Percentiles rank a stretch among this genome's conserved stretches.
phyloP scores from a whole-genome alignment of 176 grass and related monocot species.

The Bolboschoenus planiculmis region DNA sequence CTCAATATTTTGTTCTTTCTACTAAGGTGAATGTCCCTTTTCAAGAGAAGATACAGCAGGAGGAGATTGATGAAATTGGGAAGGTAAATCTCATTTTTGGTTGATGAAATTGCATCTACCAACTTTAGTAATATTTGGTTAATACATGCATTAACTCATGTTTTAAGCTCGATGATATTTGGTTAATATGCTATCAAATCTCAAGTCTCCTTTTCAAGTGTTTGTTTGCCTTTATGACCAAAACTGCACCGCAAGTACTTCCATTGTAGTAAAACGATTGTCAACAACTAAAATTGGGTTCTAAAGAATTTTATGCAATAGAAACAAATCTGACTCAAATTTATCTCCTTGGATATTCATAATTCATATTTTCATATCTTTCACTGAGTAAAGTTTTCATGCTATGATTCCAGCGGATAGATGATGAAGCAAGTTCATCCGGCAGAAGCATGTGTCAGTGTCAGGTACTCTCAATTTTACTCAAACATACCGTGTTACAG shows the following conservation, averaged over 20 bases:
- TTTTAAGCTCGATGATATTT: background rate
- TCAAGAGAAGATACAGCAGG: background rate
- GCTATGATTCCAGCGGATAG: background rate
- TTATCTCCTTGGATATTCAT: background rate
- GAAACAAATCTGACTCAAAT: background rate
- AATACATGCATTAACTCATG: background rate
- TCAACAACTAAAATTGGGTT: background rate
- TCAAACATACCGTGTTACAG: background rate
- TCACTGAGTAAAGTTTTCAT: background rate
- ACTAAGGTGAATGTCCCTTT: background rate
- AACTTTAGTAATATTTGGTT: background rate
- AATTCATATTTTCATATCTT: background rate
- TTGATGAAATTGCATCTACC: background rate
- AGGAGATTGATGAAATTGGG: constrained; percentile 11
- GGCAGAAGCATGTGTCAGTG: background rate
- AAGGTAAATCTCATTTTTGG: constrained; percentile 17
- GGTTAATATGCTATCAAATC: background rate
- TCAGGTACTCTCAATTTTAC: background rate
- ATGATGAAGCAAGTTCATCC: constrained; percentile 8
- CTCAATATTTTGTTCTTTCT: constrained; percentile 12
- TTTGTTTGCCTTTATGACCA: background rate
- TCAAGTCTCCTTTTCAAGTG: background rate
- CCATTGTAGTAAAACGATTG: background rate
- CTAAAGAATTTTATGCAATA: background rate
- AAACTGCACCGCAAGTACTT: background rate